These are phyloP conservation scores for Coemansia reversa DNA, from an alignment of 192 early-diverging fungal genomes.

Conservation along the genomic window DNA sequence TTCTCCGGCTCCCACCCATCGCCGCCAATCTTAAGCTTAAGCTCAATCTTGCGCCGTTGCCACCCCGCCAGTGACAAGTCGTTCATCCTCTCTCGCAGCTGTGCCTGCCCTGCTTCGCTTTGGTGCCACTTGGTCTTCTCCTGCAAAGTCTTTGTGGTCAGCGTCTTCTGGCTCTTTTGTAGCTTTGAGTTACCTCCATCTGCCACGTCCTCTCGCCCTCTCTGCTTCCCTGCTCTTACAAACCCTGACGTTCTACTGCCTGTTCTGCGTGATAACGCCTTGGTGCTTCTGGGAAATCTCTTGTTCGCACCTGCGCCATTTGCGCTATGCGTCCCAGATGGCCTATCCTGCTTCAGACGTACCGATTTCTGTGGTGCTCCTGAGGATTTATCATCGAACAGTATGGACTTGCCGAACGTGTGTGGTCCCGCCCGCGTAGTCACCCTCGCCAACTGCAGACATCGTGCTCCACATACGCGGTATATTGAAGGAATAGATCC, in stretches of 20 bases:
- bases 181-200: background rate
- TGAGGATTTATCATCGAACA: background rate
- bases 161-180: slow-evolving; percentile 9
- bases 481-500: background rate
- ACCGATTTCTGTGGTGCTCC: background rate
- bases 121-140: slow-evolving; percentile 24
- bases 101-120: slow-evolving; percentile 12
- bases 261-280: background rate
- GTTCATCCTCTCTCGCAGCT: slow-evolving; percentile 21
- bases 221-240: slow-evolving; percentile 14
- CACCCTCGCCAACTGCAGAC: background rate
- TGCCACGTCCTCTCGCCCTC: background rate
- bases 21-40: slow-evolving; percentile 37
- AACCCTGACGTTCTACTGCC: slow-evolving; percentile 8
- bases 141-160: slow-evolving; percentile 22
- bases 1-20: slow-evolving; percentile 39
- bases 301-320: background rate
- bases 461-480: background rate
- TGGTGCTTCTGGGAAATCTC: background rate
- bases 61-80: slow-evolving; percentile 30
- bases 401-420: background rate
- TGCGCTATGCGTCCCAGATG: background rate
- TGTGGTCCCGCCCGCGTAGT: background rate
- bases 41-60: slow-evolving; percentile 54
- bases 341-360: background rate